Conservation (phyloP, 768 basidiomycete species). For the Leucogyrophana mollusca region DNA sequence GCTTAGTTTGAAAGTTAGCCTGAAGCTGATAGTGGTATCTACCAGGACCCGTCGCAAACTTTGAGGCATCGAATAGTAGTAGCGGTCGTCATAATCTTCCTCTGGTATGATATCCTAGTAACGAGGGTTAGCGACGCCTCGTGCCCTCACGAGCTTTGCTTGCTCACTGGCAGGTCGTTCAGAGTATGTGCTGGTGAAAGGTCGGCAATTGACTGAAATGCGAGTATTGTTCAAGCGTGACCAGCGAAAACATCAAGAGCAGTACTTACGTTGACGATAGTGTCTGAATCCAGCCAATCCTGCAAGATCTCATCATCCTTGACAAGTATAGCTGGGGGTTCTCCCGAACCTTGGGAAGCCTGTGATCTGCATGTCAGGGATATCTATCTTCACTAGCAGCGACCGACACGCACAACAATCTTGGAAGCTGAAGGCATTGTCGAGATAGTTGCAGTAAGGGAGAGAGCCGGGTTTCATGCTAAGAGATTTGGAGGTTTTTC, state of each 20-base stretch:
- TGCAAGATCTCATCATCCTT: conserved; percentile 12
- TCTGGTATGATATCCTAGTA: conserved; percentile 28
- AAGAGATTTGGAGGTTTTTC: conserved; percentile 4
- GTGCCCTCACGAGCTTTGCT: conserved; percentile 13
- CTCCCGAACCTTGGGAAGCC: conserved; percentile 6
- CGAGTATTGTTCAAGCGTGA: background rate
- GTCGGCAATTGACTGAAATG: conserved; percentile 17
- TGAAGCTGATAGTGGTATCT: conserved; percentile 9
- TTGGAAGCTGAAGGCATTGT: conserved; percentile 5
- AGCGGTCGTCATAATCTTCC: conserved; percentile 16
- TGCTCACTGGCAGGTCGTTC: conserved; percentile 28
- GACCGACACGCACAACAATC: conserved; percentile 6
- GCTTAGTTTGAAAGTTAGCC: conserved; percentile 1
- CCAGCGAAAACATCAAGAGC: background rate
- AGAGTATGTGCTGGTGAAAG: conserved; percentile 21
- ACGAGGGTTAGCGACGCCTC: conserved; percentile 16
- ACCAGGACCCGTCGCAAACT: conserved; percentile 29
- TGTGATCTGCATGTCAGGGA: conserved; percentile 2
- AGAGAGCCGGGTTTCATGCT: conserved; percentile 6
- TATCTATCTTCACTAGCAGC: background rate
- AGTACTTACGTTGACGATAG: conserved; percentile 24
- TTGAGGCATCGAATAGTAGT: conserved; percentile 25
- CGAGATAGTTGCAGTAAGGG: conserved; percentile 7
- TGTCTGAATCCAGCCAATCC: conserved; percentile 23
- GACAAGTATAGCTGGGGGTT: conserved; percentile 2